A percentile compares a stretch with the other conserved stretches of the same genome.
Conservation (phyloP, 2,329 filamentous ascomycete species). For the Monilinia laxa region DNA sequence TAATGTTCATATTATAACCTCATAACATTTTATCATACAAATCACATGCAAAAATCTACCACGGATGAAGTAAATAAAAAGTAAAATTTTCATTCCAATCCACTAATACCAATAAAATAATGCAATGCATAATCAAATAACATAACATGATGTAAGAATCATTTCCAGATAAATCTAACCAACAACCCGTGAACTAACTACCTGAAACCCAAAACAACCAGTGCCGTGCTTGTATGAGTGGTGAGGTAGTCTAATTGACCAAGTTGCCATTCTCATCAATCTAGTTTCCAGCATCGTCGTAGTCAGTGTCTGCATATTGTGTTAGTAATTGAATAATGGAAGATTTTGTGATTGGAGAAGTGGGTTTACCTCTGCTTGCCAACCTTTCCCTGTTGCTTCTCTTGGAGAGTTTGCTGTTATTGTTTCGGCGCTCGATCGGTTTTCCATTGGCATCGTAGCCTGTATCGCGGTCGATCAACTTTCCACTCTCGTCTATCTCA, state of each 20-base stretch:
- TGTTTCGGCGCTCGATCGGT: neutral
- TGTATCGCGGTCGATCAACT: neutral
- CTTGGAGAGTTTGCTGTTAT: too few species aligned
- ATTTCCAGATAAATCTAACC: neutral
- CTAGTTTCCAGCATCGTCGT: conserved; percentile 1
- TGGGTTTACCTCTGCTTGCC: neutral
- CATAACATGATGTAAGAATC: neutral
- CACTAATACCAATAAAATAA: neutral
- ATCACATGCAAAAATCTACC: neutral
- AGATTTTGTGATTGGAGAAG: neutral
- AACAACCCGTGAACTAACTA: neutral
- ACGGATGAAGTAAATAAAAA: neutral
- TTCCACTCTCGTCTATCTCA: neutral
- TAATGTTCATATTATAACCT: neutral
- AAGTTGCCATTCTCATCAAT: neutral
- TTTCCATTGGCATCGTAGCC: neutral
- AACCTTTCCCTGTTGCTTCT: neutral
- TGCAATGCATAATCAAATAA: neutral
- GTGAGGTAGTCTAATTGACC: neutral
- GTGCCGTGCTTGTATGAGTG: neutral
- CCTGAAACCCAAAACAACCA: neutral
- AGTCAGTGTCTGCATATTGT: conserved; percentile 6
- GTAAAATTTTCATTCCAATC: neutral
- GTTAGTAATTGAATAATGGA: neutral
- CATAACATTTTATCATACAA: neutral